Percentiles rank a stretch among this genome's conserved stretches.
Evolutionary conservation across 768 basidiomycete species (phyloP).

Genomic region (Nidularia pulvinata): DNA sequence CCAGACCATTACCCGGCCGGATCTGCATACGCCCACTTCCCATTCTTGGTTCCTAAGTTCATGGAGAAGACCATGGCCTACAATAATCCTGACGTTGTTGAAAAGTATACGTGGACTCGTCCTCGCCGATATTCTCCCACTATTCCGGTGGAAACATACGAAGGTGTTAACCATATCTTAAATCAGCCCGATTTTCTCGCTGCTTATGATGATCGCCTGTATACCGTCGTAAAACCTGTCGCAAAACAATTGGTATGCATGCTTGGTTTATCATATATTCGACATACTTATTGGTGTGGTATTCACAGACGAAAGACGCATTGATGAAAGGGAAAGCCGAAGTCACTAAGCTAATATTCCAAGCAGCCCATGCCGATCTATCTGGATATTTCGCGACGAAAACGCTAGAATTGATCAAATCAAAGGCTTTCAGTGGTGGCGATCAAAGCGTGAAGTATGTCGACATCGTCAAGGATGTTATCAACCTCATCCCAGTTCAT

Average conservation of each 20-base stretch:
- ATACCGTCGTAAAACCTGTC: constrained; percentile 19
- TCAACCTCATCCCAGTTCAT: constrained; percentile 58
- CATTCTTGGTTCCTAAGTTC: constrained; percentile 64
- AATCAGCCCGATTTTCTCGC: constrained; percentile 25
- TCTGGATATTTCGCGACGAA: constrained; percentile 28
- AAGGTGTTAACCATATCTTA: constrained; percentile 31
- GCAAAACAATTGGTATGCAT: constrained; percentile 16
- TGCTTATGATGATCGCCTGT: constrained; percentile 26
- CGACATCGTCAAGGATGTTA: constrained; percentile 68
- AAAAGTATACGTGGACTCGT: constrained; percentile 60
- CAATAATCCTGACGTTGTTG: constrained; percentile 20
- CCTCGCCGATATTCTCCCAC: constrained; percentile 29
- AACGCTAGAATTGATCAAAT: constrained; percentile 27
- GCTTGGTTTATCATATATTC: no score
- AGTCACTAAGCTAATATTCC: constrained; percentile 14
- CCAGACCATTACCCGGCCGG: constrained; percentile 67
- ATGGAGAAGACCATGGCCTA: constrained; percentile 40
- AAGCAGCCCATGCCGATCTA: constrained; percentile 10
- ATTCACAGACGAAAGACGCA: neutral
- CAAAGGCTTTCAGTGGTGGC: constrained; percentile 28
- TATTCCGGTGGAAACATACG: constrained; percentile 24
- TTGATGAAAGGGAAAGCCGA: neutral
- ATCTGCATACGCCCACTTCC: constrained; percentile 78
- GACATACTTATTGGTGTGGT: no score
- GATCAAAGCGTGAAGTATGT: constrained; percentile 28